A percentile compares a stretch with the other conserved stretches of the same genome.
Evolutionary conservation across 2,329 filamentous ascomycete genomes (phyloP).

Genomic region (Ceratocystis diversiconidia): DNA sequence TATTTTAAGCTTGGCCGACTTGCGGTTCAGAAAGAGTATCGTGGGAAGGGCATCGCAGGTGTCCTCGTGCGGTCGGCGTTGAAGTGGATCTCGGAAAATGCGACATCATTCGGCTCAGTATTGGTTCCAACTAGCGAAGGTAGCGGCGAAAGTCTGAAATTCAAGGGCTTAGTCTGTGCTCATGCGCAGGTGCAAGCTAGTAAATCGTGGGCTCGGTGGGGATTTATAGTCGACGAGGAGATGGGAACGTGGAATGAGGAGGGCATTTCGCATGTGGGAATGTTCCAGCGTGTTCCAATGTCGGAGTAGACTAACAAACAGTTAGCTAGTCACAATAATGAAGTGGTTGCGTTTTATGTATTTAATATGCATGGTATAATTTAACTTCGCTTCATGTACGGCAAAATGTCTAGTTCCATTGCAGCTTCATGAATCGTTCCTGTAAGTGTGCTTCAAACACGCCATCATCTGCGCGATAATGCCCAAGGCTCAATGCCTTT

Average conservation of each 20-base stretch:
- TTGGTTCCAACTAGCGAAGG: conserved; percentile 31
- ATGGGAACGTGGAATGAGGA: conserved; percentile 74
- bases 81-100: conserved; percentile 51
- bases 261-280: conserved; percentile 70
- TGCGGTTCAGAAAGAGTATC: conserved; percentile 51
- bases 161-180: conserved; percentile 59
- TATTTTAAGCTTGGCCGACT: conserved; percentile 74
- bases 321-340: no score
- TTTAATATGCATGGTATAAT: not conserved
- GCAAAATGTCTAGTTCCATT: conserved; percentile 17
- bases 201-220: conserved; percentile 52
- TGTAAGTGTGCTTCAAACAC: conserved; percentile 32
- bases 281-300: conserved; percentile 46
- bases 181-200: conserved; percentile 62
- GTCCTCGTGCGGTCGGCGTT: conserved; percentile 54
- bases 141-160: conserved; percentile 27
- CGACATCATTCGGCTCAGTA: conserved; percentile 31
- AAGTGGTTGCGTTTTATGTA: not conserved
- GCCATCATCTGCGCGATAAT: conserved; percentile 41
- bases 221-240: conserved; percentile 57
- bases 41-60: conserved; percentile 49
- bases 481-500: conserved; percentile 47
- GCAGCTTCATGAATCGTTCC: conserved; percentile 31
- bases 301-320: not conserved
- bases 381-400: not conserved